These are phyloP conservation scores for Verticillium albo-atrum DNA, from an alignment of 2,329 filamentous ascomycete species.

Conservation along the genomic window DNA sequence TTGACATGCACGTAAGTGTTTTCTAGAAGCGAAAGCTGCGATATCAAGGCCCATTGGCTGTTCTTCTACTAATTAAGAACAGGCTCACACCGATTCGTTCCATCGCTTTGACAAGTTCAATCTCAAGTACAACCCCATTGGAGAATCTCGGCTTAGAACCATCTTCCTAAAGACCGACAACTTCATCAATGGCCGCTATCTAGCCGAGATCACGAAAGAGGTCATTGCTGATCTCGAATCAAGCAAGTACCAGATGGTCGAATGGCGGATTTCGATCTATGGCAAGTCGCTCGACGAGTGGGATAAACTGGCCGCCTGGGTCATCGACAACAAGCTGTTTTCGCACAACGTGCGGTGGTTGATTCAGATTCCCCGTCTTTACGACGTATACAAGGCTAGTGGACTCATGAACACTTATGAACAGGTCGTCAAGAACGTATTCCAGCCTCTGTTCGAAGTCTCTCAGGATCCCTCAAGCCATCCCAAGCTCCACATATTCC, in stretches of 20 bases:
- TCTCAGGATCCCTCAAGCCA: conserved; percentile 82
- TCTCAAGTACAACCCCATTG: conserved; percentile 95
- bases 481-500: conserved; percentile 89
- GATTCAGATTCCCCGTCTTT: conserved; percentile 89
- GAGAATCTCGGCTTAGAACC: conserved; percentile 90
- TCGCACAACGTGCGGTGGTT: conserved; percentile 98
- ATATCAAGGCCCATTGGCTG: neutral
- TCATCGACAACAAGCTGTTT: conserved; percentile 96
- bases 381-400: conserved; percentile 90
- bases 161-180: conserved; percentile 99
- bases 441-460: conserved; percentile 90
- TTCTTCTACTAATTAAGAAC: neutral
- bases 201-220: conserved; percentile 97
- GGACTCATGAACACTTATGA: conserved; percentile 86
- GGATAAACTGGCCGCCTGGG: conserved; percentile 97
- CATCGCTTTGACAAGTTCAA: conserved; percentile 99
- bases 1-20: conserved; percentile 88
- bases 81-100: conserved; percentile 96
- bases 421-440: conserved; percentile 85
- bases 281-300: conserved; percentile 89
- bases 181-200: conserved; percentile 89
- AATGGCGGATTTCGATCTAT: conserved; percentile 98
- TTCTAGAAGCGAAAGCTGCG: neutral
- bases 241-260: conserved; percentile 99
- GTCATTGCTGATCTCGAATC: conserved; percentile 96